Conservation (phyloP, 1,284 basidiomycete species). For the Agroathelia rolfsii region DNA sequence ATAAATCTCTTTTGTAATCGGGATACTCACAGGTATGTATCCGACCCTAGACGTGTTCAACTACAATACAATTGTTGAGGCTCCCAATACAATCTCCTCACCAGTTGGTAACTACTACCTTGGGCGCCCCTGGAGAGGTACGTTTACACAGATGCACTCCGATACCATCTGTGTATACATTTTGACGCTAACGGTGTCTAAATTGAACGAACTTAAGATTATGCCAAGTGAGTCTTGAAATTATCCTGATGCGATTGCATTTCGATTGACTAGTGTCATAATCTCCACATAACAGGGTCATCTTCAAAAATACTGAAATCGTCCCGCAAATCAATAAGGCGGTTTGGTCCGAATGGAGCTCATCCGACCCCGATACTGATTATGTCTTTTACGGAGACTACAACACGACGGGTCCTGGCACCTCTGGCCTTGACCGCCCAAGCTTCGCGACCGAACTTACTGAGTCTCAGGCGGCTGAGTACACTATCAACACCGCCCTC, state of each 20-base stretch:
- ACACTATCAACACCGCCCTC: constrained; percentile 32
- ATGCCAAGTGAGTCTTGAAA: constrained; percentile 25
- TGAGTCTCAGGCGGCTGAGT: constrained; percentile 24
- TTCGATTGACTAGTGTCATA: constrained; percentile 15
- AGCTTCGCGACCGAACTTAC: constrained; percentile 30
- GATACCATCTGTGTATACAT: constrained; percentile 1
- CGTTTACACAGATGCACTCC: constrained; percentile 7
- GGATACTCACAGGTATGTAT: background rate
- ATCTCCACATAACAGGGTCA: constrained; percentile 29
- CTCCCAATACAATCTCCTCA: constrained; percentile 29
- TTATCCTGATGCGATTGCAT: too few relatives aligned
- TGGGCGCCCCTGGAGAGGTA: constrained; percentile 42
- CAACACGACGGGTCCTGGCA: constrained; percentile 31
- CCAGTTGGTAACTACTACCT: constrained; percentile 31
- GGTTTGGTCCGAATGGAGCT: constrained; percentile 38
- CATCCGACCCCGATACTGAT: constrained; percentile 26
- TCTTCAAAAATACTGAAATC: constrained; percentile 35
- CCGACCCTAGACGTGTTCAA: constrained; percentile 32
- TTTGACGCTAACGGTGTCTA: too few relatives aligned
- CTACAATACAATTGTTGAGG: constrained; percentile 35
- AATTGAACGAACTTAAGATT: constrained; percentile 15
- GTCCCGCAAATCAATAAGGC: constrained; percentile 29
- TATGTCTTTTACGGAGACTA: constrained; percentile 38
- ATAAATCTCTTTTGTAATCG: background rate
- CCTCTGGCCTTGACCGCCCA: constrained; percentile 24